Evolutionary conservation across 1,139 yeast genomes (phyloP).

Genomic region (Kluyveromyces marxianus): DNA sequence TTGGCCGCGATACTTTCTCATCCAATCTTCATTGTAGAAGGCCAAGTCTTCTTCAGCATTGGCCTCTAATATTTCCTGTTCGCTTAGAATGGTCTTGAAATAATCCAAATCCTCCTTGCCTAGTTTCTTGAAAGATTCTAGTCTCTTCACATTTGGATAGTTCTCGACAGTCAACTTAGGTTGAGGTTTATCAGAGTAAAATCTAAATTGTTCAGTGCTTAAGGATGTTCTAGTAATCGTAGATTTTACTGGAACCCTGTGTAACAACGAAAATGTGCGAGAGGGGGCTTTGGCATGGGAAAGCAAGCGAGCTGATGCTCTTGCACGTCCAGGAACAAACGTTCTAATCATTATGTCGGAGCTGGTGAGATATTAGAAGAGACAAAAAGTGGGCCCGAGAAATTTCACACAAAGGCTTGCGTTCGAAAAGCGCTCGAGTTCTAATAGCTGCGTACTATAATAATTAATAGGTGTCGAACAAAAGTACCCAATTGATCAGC

Average conservation of each 20-base stretch:
- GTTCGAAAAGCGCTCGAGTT: no score
- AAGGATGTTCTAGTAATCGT: not conserved
- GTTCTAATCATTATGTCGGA: no score
- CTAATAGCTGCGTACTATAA: no score
- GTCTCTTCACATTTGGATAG: constrained; percentile 48
- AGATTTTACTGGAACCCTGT: not conserved
- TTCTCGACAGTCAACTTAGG: constrained; percentile 53
- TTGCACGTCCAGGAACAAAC: no score
- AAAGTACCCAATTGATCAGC: no score
- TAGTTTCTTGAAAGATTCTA: constrained; percentile 39
- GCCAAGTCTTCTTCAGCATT: constrained; percentile 57
- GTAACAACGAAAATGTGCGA: not conserved
- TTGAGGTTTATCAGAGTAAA: constrained; percentile 30
- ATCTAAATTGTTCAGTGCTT: not conserved
- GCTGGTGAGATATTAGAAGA: no score
- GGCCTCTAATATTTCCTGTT: constrained; percentile 41
- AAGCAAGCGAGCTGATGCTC: no score
- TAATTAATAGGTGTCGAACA: no score
- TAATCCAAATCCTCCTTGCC: constrained; percentile 49
- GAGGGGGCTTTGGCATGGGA: no score
- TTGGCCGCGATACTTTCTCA: constrained; percentile 89
- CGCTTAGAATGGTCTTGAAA: constrained; percentile 52
- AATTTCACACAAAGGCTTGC: no score
- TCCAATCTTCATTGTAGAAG: constrained; percentile 87
- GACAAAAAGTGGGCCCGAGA: no score